phyloP scores from a whole-genome alignment of 495 filamentous ascomycete genomes.

The Xylaria scruposa region DNA sequence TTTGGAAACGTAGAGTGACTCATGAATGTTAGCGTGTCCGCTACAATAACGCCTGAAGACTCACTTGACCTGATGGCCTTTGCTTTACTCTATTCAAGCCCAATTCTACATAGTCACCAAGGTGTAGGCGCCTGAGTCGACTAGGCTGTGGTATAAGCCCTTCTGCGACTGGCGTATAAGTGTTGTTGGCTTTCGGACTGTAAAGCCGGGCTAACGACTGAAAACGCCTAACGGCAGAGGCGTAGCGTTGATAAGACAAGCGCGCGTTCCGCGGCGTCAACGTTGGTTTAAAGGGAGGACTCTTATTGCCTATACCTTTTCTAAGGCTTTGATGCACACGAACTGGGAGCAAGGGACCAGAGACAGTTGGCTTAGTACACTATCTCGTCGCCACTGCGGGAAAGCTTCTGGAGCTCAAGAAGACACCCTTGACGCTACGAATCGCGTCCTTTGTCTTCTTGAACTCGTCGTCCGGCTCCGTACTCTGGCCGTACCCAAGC shows the following conservation, averaged over 20 bases:
- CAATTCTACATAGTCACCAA: not conserved
- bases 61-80: not conserved
- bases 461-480: slow-evolving; percentile 74
- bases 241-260: not conserved
- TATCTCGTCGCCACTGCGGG: slow-evolving; percentile 46
- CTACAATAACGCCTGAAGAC: not conserved
- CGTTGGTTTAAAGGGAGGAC: not conserved
- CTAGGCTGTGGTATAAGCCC: not conserved
- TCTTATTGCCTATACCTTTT: not conserved
- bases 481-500: slow-evolving; percentile 53
- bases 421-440: slow-evolving; percentile 87
- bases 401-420: slow-evolving; percentile 79
- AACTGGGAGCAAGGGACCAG: not conserved
- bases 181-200: not conserved
- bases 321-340: not conserved
- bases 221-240: not conserved
- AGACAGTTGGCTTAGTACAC: slow-evolving; percentile 15
- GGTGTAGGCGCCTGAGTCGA: not conserved
- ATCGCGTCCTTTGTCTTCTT: slow-evolving; percentile 82
- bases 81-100: not conserved
- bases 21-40: not conserved
- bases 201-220: not conserved
- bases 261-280: not conserved
- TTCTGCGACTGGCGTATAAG: not conserved
- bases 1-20: not conserved